Percentiles rank a stretch among this genome's conserved stretches.
Conservation (phyloP, 2,329 filamentous ascomycete species). For the Sporothrix humicola region DNA sequence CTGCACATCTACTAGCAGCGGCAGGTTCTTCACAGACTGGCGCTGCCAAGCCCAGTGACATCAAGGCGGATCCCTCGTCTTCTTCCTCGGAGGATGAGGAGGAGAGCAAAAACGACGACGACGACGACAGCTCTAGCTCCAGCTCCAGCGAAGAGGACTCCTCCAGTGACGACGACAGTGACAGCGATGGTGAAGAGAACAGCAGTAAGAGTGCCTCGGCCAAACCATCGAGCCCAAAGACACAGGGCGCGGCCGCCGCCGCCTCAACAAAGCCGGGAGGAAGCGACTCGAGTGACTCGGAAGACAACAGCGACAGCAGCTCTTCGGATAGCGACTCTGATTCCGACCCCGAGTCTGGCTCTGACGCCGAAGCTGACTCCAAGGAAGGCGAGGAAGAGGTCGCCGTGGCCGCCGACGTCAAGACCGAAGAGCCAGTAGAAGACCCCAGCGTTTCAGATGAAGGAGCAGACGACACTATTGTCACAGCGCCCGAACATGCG, state of each 20-base stretch:
- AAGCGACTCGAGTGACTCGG: neutral
- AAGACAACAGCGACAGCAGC: neutral
- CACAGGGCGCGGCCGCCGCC: neutral
- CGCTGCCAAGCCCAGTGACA: too few species aligned
- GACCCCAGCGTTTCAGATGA: neutral
- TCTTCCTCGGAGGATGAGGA: neutral
- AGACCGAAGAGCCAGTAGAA: neutral
- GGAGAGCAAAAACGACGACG: constrained; percentile 1
- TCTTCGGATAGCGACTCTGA: neutral
- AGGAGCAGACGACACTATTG: neutral
- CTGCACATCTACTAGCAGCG: too few species aligned
- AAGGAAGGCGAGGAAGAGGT: constrained; percentile 11
- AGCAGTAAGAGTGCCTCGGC: neutral
- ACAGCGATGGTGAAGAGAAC: constrained; percentile 9
- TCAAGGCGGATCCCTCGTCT: neutral
- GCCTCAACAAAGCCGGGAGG: neutral
- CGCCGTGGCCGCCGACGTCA: neutral
- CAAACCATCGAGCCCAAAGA: neutral
- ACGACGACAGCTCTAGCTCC: constrained; percentile 15
- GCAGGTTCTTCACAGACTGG: too few species aligned
- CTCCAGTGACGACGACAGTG: neutral
- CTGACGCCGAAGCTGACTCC: neutral
- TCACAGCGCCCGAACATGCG: neutral
- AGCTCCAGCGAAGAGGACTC: neutral
- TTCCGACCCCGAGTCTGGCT: neutral